These are phyloP conservation scores for Plasmodium vinckei DNA, from an alignment of 169 alveolate genomes.

Conservation along the genomic window DNA sequence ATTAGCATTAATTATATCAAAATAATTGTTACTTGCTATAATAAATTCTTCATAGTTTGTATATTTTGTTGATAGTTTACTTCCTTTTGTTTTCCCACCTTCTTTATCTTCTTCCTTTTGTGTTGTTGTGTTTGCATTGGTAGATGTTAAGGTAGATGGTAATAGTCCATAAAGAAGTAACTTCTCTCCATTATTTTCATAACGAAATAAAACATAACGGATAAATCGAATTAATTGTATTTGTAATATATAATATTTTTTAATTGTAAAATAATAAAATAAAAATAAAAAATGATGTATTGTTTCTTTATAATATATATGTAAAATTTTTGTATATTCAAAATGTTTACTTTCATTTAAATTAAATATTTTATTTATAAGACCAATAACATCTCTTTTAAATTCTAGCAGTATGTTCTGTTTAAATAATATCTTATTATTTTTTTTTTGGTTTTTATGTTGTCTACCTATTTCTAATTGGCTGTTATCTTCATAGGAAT, in stretches of 20 bases:
- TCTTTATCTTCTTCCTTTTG: background rate
- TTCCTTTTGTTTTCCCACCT: background rate
- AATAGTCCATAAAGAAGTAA: too few species aligned
- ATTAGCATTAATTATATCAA: slow-evolving; percentile 18
- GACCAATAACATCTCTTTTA: slow-evolving; percentile 25
- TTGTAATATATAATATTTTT: slow-evolving; percentile 50
- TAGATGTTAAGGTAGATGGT: background rate
- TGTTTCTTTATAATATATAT: slow-evolving; percentile 22
- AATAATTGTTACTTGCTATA: slow-evolving; percentile 42
- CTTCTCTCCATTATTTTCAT: slow-evolving; percentile 28
- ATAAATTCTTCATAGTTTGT: slow-evolving; percentile 62
- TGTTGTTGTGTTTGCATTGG: too few species aligned
- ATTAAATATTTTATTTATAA: slow-evolving; percentile 27
- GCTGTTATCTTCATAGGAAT: too few species aligned
- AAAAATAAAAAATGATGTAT: slow-evolving; percentile 57
- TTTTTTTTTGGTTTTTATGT: background rate
- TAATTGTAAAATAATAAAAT: slow-evolving; percentile 58
- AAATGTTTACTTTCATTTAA: slow-evolving; percentile 7
- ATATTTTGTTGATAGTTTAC: slow-evolving; percentile 1
- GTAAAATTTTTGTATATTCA: slow-evolving; percentile 31
- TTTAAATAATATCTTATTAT: slow-evolving; percentile 19
- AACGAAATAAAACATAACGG: slow-evolving; percentile 16
- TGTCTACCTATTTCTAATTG: too few species aligned
- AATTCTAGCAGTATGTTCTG: slow-evolving; percentile 28
- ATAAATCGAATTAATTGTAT: slow-evolving; percentile 33